phyloP scores from a whole-genome alignment of 2,329 filamentous ascomycete genomes.

The Aspergillus sp. region DNA sequence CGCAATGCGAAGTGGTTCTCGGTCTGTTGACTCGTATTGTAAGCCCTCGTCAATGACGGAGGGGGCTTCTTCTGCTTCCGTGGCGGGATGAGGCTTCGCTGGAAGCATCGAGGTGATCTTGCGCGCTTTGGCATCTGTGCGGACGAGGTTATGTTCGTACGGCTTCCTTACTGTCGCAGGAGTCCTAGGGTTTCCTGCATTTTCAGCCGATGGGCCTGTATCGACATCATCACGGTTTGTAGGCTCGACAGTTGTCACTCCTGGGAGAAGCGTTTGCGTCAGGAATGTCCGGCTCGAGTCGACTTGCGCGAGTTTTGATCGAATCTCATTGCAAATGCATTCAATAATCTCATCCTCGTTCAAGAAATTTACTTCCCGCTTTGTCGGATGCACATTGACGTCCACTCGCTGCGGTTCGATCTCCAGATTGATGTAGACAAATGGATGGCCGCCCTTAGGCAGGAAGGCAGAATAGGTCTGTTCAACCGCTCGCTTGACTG shows the following conservation, averaged over 20 bases:
- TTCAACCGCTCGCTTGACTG: conserved; percentile 82
- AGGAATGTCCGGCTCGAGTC: conserved; percentile 91
- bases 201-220: conserved; percentile 11
- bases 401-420: conserved; percentile 89
- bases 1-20: conserved; percentile 59
- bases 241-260: conserved; percentile 42
- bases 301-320: conserved; percentile 68
- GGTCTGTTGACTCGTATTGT: conserved; percentile 63
- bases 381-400: conserved; percentile 96
- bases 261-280: conserved; percentile 81
- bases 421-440: conserved; percentile 82
- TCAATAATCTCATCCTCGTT: conserved; percentile 96
- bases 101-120: conserved; percentile 96
- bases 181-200: conserved; percentile 30
- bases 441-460: conserved; percentile 89
- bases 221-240: conserved; percentile 14
- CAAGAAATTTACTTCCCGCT: conserved; percentile 91
- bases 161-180: conserved; percentile 42
- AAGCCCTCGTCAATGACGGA: conserved; percentile 39
- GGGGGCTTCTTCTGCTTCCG: conserved; percentile 24
- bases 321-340: conserved; percentile 69
- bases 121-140: conserved; percentile 76
- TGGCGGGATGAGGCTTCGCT: conserved; percentile 23
- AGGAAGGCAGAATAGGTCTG: conserved; percentile 80
- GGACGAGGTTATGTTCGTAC: conserved; percentile 79